Evolutionary conservation across 2,329 filamentous ascomycete species (phyloP).

Genomic region (Colletotrichum brevisporum): DNA sequence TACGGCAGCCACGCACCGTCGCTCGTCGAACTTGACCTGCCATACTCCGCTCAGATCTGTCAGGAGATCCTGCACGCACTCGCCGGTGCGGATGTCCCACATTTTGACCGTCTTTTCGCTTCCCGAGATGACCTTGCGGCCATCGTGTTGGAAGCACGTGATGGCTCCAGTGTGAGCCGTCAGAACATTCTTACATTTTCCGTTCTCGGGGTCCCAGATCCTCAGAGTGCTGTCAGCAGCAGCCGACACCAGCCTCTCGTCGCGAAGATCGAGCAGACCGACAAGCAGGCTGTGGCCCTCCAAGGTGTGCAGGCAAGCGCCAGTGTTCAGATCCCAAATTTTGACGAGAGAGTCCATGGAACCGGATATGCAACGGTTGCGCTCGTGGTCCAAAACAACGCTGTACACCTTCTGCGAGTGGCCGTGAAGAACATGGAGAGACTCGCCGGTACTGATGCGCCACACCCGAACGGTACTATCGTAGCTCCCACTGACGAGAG

Average conservation of each 20-base stretch:
- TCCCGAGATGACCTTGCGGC: conserved; percentile 95
- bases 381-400: conserved; percentile 91
- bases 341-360: conserved; percentile 99
- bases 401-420: conserved; percentile 97
- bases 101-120: conserved; percentile 97
- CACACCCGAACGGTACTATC: conserved; percentile 96
- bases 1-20: conserved; percentile 95
- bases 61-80: conserved; percentile 92
- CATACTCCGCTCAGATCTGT: conserved; percentile 97
- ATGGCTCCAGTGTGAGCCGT: conserved; percentile 97
- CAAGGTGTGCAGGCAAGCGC: conserved; percentile 86
- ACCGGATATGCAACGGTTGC: conserved; percentile 96
- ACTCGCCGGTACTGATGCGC: conserved; percentile 96
- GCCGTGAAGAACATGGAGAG: conserved; percentile 85
- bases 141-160: conserved; percentile 98
- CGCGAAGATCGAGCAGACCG: conserved; percentile 88
- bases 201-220: conserved; percentile 96
- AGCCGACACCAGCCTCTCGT: conserved; percentile 92
- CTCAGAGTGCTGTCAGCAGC: conserved; percentile 95
- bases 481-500: conserved; percentile 96
- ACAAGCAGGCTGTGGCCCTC: conserved; percentile 95
- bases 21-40: conserved; percentile 98
- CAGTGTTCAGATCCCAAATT: conserved; percentile 94
- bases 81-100: conserved; percentile 95
- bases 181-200: conserved; percentile 89